phyloP scores from a whole-genome alignment of 768 basidiomycete genomes.

The Sarcomyxa edulis region DNA sequence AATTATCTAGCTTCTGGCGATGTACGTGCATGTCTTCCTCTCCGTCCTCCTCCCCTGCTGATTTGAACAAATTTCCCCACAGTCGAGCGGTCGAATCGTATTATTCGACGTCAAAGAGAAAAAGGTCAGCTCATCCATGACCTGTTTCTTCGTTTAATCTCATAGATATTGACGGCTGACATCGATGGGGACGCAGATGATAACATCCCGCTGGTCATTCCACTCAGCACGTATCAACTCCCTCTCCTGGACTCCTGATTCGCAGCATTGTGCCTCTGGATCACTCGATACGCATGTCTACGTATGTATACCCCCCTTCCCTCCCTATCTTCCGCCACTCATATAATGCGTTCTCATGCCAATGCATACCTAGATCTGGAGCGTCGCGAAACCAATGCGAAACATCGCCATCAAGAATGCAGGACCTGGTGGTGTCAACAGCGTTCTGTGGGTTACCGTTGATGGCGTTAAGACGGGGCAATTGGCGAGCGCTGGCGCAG shows the following conservation, averaged over 20 bases:
- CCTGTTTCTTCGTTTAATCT: slow-evolving; percentile 1
- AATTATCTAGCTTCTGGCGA: slow-evolving; percentile 77
- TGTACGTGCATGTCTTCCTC: slow-evolving; percentile 42
- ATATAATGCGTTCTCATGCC: too few species aligned
- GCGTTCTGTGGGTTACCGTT: slow-evolving; percentile 71
- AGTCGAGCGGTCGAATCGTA: slow-evolving; percentile 80
- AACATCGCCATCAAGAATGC: slow-evolving; percentile 85
- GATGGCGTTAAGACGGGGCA: slow-evolving; percentile 37
- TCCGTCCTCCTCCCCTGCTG: background rate
- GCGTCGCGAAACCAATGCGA: slow-evolving; percentile 60
- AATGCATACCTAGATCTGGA: too few species aligned
- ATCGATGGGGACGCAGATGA: too few species aligned
- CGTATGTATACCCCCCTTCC: too few species aligned
- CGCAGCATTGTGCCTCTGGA: slow-evolving; percentile 76
- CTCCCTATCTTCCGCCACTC: too few species aligned
- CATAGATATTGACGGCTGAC: too few species aligned
- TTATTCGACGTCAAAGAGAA: slow-evolving; percentile 68
- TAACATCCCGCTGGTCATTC: slow-evolving; percentile 79
- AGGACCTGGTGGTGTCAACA: slow-evolving; percentile 77
- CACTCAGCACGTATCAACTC: slow-evolving; percentile 81
- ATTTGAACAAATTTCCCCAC: slow-evolving; percentile 2
- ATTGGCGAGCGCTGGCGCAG: slow-evolving; percentile 73
- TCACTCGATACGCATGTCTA: slow-evolving; percentile 93
- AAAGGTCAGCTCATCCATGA: slow-evolving; percentile 35
- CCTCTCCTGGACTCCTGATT: slow-evolving; percentile 71